Evolutionary conservation across 1,284 basidiomycete species (phyloP), one percentile per base, ranked within the genome.

Genomic region (Chiua sp.): DNA sequence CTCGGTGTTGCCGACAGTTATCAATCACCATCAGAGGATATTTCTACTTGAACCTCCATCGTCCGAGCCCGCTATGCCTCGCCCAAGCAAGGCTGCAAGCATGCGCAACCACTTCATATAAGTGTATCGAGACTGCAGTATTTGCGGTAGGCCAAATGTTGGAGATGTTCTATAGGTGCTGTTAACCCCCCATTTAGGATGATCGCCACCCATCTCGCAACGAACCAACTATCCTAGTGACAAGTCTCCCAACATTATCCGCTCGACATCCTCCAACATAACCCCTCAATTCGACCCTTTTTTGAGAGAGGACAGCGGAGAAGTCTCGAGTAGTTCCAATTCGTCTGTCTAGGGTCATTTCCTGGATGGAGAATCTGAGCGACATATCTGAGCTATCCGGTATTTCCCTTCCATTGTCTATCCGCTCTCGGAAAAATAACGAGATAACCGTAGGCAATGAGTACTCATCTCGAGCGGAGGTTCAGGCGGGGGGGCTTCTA

Each of bases 281-380:
- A 3, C 55, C 70, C 15, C 13, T 20, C 15, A 61, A 54, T 18
- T 63, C 70, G 6, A 49, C 58, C 0, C 70, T 76, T 23, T 66
- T 70, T 49, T 22, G 23, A 56, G 42, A 5, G 66, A 67, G 18
- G 73, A 76, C 37, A 63, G 57, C 18, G 39, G 63, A 44, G 71
- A 74, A 7, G 37, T 62, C 22, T 50, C 59, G 16, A 57, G 63
- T 22, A 68, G 63, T 15, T 70, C 72, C 26, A 63, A 57, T 53
- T 64, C 70, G 0, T 72, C 74, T 12, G 13, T 57, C 6, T 56
- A 55, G 26, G 73, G 72, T 56, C 74, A 73, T 7, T 73, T 73
- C 59, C 72, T 74, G 8, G 72, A 73, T 20, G 65, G 64, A 5
- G 72, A 73, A 54, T 74, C 74, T 2, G 72, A 66, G 33, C 26